Base-by-base conservation (phyloP, 2,329 filamentous ascomycete genomes). In the Tetracladium maxilliforme region DNA sequence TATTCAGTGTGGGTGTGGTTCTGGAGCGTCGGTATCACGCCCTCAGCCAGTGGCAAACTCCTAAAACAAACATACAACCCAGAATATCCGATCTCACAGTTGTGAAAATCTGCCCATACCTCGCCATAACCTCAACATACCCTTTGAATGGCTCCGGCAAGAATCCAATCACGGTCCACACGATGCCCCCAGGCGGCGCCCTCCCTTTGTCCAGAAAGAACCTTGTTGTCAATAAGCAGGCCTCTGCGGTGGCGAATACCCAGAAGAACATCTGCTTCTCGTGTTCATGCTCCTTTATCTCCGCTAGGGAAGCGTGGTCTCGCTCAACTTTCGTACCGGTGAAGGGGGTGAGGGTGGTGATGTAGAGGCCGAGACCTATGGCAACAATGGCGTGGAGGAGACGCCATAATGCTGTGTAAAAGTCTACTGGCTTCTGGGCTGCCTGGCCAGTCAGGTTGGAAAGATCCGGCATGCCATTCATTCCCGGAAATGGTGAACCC, bases 201-300 rank as follows among this genome's bases (percentile, higher is more conserved):
- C 54, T 47, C 11, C 48, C 64, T 37, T 67, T 69, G 38, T 83
- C 77, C 25, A 82, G 42, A 37, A 83, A 70, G 44, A 76, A 80
- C 14, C 79, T 60, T 16, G 67, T 72, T 2, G 70, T 76, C 34
- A 87, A 68, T 33, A 87, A 55, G 26, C 81, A 45, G 8, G 81
- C 61, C 52, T 90, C 79, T 16, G 70, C 73, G 1, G 79, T 82
- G 6, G 78, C 74, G 44, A 87, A 90, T n/a, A 79, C 63, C 56
- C 73, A 82, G 49, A 87, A 84, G 49, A 84, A 75, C 32, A 20
- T 9, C 21, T 30, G 23, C 6, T 49, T 38, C 22, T 42, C 43
- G n/a, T n/a, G n/a, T n/a, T n/a, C n/a, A n/a, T n/a, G n/a, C n/a
- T n/a, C n/a, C n/a, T n/a, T n/a, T n/a, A n/a, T n/a, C n/a, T n/a